Percentiles rank a stretch among this genome's conserved stretches.
Evolutionary conservation across 352 stramenopile species (phyloP).

Genomic region (Phytophthora aleatoria): DNA sequence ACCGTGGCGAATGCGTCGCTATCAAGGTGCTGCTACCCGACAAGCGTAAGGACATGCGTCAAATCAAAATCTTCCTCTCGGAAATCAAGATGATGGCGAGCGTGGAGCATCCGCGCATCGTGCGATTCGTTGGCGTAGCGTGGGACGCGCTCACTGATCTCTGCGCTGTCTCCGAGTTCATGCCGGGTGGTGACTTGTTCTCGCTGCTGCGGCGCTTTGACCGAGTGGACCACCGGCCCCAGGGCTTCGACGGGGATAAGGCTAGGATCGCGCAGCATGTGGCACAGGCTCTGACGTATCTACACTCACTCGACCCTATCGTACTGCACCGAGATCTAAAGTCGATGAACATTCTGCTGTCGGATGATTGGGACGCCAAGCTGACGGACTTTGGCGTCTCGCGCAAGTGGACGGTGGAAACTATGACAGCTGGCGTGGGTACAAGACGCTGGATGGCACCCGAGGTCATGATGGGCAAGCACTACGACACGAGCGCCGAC

Average conservation of each 20-base stretch:
- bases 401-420: slow-evolving; percentile 42
- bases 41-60: slow-evolving; percentile 43
- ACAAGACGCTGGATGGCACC: slow-evolving; percentile 55
- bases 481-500: slow-evolving; percentile 47
- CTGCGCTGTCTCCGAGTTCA: slow-evolving; percentile 60
- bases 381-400: slow-evolving; percentile 65
- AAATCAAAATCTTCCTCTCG: slow-evolving; percentile 58
- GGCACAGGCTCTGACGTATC: slow-evolving; percentile 50
- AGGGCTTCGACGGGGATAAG: slow-evolving; percentile 50
- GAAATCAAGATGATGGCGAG: slow-evolving; percentile 66
- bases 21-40: slow-evolving; percentile 56
- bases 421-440: slow-evolving; percentile 50
- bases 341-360: slow-evolving; percentile 63
- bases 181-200: slow-evolving; percentile 53
- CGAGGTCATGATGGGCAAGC: slow-evolving; percentile 56
- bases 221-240: slow-evolving; percentile 28
- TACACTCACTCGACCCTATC: slow-evolving; percentile 50
- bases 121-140: slow-evolving; percentile 60
- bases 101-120: slow-evolving; percentile 62
- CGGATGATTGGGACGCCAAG: slow-evolving; percentile 40
- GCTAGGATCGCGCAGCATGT: slow-evolving; percentile 47
- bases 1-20: slow-evolving; percentile 48
- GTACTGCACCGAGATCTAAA: slow-evolving; percentile 64
- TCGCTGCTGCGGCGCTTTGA: slow-evolving; percentile 42
- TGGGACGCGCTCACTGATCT: slow-evolving; percentile 57